A percentile compares a stretch with the other conserved stretches of the same genome.
phyloP scores from a whole-genome alignment of 2,329 filamentous ascomycete species.

The Cytospora piceae region DNA sequence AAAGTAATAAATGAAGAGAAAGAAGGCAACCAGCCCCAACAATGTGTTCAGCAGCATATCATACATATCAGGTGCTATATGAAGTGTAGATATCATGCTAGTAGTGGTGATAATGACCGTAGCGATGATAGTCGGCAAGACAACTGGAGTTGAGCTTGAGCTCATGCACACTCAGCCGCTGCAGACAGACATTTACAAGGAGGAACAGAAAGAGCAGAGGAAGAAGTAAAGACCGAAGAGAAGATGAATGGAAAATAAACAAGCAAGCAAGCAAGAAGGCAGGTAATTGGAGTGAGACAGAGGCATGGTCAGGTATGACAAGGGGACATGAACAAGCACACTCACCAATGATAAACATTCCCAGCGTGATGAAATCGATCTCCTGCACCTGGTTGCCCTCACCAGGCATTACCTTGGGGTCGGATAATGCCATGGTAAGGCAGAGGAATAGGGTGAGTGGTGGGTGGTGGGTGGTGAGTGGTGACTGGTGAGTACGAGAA shows the following conservation, averaged over 20 bases:
- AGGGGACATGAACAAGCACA: conserved; percentile 3
- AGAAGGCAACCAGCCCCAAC: conserved; percentile 18
- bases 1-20: conserved; percentile 18
- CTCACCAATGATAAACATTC: conserved; percentile 74
- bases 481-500: background rate
- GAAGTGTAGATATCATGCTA: background rate
- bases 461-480: no score
- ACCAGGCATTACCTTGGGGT: conserved; percentile 34
- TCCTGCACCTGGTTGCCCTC: conserved; percentile 38
- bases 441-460: background rate
- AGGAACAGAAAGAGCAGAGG: background rate
- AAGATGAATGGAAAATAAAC: background rate
- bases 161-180: background rate
- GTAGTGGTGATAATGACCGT: no score
- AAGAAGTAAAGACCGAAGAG: background rate
- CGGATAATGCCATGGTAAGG: background rate
- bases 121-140: background rate
- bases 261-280: conserved; percentile 17
- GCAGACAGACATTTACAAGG: background rate
- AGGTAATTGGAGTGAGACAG: conserved; percentile 4
- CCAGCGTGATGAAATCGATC: conserved; percentile 70
- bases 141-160: background rate
- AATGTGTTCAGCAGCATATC: conserved; percentile 16
- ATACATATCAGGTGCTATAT: conserved; percentile 5
- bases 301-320: background rate